phyloP scores from a whole-genome alignment of 352 stramenopile species.

The Globisporangium middletonii region DNA sequence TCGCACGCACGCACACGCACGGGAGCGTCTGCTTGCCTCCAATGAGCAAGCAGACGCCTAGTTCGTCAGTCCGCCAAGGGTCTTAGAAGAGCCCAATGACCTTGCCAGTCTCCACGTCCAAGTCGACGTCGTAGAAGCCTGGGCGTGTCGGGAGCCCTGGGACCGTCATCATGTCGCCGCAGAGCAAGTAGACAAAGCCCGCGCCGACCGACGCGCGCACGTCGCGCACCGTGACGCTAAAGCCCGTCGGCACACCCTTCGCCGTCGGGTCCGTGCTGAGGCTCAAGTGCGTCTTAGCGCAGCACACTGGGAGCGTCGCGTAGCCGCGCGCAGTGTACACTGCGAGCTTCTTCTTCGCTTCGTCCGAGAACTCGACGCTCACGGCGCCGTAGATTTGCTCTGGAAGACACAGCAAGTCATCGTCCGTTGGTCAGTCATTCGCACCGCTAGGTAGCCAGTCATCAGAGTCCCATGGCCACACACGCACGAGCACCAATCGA shows the following conservation, averaged over 20 bases:
- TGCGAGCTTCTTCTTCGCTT: slow-evolving; percentile 92
- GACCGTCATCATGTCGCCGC: slow-evolving; percentile 98
- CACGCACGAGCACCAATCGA: slow-evolving; percentile 78
- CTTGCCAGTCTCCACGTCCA: slow-evolving; percentile 92
- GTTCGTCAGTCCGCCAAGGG: not conserved
- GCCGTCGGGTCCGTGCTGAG: slow-evolving; percentile 92
- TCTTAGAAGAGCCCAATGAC: slow-evolving; percentile 94
- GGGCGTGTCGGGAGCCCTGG: slow-evolving; percentile 96
- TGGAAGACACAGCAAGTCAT: slow-evolving; percentile 16
- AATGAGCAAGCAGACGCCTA: not conserved
- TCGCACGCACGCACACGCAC: not conserved
- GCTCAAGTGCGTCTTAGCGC: slow-evolving; percentile 98
- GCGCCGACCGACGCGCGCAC: slow-evolving; percentile 94
- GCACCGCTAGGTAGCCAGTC: no score
- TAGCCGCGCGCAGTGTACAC: slow-evolving; percentile 85
- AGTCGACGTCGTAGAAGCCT: slow-evolving; percentile 98
- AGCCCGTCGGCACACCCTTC: slow-evolving; percentile 94
- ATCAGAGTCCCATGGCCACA: slow-evolving; percentile 32
- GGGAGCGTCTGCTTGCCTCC: not conserved
- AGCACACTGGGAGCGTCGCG: slow-evolving; percentile 90
- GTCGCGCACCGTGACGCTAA: slow-evolving; percentile 93
- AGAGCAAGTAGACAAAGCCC: slow-evolving; percentile 94
- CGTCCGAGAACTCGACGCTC: slow-evolving; percentile 92
- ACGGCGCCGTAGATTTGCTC: slow-evolving; percentile 96
- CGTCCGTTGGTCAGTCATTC: slow-evolving; percentile 36